Percentiles rank a stretch among this genome's conserved stretches.
Evolutionary conservation across 768 basidiomycete species (phyloP).

Genomic region (Tulasnella sp.): DNA sequence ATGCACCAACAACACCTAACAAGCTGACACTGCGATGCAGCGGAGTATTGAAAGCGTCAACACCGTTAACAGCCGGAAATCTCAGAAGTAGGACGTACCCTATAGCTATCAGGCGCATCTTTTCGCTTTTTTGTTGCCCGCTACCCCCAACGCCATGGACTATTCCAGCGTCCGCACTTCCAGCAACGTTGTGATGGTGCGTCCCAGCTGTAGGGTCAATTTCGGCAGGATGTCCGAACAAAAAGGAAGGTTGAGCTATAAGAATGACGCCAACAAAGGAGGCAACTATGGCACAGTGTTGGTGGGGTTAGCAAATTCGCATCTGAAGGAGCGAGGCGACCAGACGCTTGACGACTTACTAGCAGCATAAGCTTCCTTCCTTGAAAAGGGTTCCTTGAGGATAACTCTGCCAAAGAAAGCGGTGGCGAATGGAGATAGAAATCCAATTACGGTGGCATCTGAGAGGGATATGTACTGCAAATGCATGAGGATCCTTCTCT

Average conservation of each 20-base stretch:
- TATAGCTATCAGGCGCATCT: background rate
- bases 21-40: background rate
- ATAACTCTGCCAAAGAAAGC: slow-evolving; percentile 14
- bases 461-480: slow-evolving; percentile 14
- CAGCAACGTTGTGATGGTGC: background rate
- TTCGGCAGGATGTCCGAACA: slow-evolving; percentile 4
- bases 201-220: background rate
- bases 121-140: background rate
- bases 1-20: slow-evolving; percentile 5
- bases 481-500: background rate
- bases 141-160: background rate
- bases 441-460: slow-evolving; percentile 8
- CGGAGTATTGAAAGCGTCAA: background rate
- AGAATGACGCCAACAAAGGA: slow-evolving; percentile 16
- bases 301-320: background rate
- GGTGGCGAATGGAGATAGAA: slow-evolving; percentile 8
- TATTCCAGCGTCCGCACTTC: background rate
- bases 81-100: background rate
- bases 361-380: slow-evolving; percentile 9
- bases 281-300: background rate
- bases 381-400: slow-evolving; percentile 4
- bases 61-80: background rate
- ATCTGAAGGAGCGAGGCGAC: too few species aligned
- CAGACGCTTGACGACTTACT: background rate
- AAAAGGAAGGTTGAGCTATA: slow-evolving; percentile 13